A percentile compares a stretch with the other conserved stretches of the same genome.
These are phyloP conservation scores for Tolypocladium tropicale DNA, from an alignment of 2,329 filamentous ascomycete genomes.

Conservation along the genomic window DNA sequence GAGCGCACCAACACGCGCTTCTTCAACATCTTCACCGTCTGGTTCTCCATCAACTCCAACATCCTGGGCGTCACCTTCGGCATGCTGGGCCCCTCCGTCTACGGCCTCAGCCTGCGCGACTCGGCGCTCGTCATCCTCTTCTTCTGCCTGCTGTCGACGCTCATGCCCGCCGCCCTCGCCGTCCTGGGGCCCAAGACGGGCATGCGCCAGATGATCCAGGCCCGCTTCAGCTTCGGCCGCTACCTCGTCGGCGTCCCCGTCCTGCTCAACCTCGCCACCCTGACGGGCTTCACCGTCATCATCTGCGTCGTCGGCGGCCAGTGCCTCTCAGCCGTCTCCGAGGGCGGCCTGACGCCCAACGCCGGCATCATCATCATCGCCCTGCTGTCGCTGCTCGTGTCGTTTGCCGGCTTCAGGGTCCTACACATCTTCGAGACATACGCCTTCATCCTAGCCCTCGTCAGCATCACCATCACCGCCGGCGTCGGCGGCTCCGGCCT, in stretches of 20 bases:
- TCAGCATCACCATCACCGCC: constrained; percentile 43
- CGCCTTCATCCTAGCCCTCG: constrained; percentile 44
- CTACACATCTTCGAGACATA: constrained; percentile 49
- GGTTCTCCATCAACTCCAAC: constrained; percentile 38
- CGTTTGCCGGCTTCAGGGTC: constrained; percentile 49
- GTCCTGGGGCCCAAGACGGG: constrained; percentile 52
- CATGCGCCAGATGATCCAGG: constrained; percentile 56
- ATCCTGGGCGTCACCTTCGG: constrained; percentile 50
- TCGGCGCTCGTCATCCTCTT: constrained; percentile 51
- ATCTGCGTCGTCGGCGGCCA: constrained; percentile 51
- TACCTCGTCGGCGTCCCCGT: constrained; percentile 51
- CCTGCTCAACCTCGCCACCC: constrained; percentile 50
- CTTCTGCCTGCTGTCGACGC: constrained; percentile 45
- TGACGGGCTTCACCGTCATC: constrained; percentile 54
- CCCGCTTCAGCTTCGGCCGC: constrained; percentile 50
- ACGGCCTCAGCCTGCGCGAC: constrained; percentile 45
- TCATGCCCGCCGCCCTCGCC: constrained; percentile 45
- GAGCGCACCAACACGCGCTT: constrained; percentile 29
- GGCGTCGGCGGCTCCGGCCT: constrained; percentile 43
- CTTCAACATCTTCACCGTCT: constrained; percentile 36
- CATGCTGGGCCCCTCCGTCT: constrained; percentile 47
- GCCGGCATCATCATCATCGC: constrained; percentile 53
- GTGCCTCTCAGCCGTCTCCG: constrained; percentile 43
- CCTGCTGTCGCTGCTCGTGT: constrained; percentile 45
- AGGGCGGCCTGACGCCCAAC: constrained; percentile 35